phyloP scores from a whole-genome alignment of 78 protist genomes.

The Dictyostelium purpureum region DNA sequence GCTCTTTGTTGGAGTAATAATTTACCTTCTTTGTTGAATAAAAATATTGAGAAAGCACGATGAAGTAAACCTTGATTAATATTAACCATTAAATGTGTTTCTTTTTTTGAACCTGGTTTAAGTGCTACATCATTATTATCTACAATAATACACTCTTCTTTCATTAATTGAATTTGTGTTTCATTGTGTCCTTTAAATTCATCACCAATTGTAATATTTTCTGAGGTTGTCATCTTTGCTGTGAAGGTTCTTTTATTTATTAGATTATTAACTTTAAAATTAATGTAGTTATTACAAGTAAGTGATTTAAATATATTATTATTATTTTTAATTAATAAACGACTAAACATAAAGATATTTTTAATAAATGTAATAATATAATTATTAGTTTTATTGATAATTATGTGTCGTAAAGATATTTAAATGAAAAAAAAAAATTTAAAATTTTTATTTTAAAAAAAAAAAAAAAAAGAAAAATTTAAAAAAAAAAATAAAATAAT shows the following conservation, averaged over 20 bases:
- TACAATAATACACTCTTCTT: constrained; percentile 88
- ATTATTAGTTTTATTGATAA: too few species aligned
- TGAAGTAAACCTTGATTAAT: constrained; percentile 85
- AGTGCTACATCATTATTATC: constrained; percentile 84
- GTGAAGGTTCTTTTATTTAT: not conserved
- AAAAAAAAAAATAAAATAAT: too few species aligned
- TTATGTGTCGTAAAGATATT: too few species aligned
- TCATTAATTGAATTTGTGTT: constrained; percentile 77
- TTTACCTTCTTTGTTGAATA: constrained; percentile 83
- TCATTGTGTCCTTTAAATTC: constrained; percentile 70
- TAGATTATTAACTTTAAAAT: too few species aligned
- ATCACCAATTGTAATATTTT: not conserved
- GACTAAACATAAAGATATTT: too few species aligned
- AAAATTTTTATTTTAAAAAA: too few species aligned
- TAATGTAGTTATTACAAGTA: too few species aligned
- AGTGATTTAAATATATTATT: too few species aligned
- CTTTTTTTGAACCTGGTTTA: constrained; percentile 86
- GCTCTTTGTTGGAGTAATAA: constrained; percentile 92
- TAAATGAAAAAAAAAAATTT: too few species aligned
- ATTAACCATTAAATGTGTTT: constrained; percentile 85
- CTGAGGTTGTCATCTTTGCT: not conserved
- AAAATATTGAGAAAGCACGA: constrained; percentile 92
- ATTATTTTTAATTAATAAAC: too few species aligned
- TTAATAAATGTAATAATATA: too few species aligned
- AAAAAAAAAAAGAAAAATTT: too few species aligned